Evolutionary conservation across 2,329 filamentous ascomycete genomes (phyloP).

Genomic region (Phyllosticta capitalensis): DNA sequence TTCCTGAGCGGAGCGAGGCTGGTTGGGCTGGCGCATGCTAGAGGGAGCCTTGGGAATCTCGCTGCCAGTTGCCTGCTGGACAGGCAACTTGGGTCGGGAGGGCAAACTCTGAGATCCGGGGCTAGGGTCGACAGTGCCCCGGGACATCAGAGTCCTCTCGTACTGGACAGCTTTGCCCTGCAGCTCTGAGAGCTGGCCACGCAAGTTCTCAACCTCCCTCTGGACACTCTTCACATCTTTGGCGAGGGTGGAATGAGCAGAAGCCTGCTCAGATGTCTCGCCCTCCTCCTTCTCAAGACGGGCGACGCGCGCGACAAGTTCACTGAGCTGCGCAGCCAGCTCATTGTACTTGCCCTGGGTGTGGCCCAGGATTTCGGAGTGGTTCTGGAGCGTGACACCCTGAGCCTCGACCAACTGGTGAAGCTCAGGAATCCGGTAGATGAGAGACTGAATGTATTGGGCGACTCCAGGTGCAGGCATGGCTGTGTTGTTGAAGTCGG

Average conservation of each 20-base stretch:
- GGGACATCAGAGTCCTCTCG: neutral
- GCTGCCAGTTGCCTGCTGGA: neutral
- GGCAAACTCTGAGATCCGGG: neutral
- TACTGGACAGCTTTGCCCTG: neutral
- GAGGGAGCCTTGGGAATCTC: neutral
- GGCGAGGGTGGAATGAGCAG: neutral
- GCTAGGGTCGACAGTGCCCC: neutral
- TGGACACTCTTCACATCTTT: neutral
- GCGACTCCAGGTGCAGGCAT: neutral
- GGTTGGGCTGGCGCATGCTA: neutral
- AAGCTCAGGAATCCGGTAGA: neutral
- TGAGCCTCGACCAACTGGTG: neutral
- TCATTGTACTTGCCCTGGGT: neutral
- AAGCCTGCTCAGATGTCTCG: neutral
- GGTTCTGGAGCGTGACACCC: neutral
- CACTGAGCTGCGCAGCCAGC: neutral
- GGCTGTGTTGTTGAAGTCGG: neutral
- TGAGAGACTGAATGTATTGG: neutral
- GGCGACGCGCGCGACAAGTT: neutral
- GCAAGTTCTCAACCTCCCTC: neutral
- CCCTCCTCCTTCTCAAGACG: neutral
- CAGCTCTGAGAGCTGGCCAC: neutral
- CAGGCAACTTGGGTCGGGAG: neutral
- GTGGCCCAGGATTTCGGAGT: neutral
- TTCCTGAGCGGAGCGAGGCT: neutral